Percentiles rank a stretch among this genome's conserved stretches.
Conservation (phyloP, 2,329 filamentous ascomycete species). For the Colletotrichum sp. region DNA sequence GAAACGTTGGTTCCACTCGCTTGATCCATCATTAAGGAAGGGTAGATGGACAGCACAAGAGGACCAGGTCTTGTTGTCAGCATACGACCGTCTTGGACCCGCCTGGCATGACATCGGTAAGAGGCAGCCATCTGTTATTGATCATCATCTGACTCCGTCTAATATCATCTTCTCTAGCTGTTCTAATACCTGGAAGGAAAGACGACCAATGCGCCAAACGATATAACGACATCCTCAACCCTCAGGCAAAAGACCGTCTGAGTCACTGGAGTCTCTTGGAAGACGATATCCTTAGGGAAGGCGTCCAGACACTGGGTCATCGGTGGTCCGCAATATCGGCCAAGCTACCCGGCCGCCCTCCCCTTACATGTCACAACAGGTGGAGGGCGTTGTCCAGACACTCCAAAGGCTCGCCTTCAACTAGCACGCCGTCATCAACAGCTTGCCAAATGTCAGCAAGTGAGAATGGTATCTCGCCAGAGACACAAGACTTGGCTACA, state of each 20-base stretch:
- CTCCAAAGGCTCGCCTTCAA: not conserved
- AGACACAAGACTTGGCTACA: not conserved
- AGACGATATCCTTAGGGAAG: conserved; percentile 27
- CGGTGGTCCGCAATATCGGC: conserved; percentile 32
- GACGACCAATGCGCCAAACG: conserved; percentile 34
- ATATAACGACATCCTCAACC: conserved; percentile 33
- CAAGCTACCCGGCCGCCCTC: conserved; percentile 28
- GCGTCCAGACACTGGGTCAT: conserved; percentile 28
- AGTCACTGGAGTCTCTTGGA: conserved; percentile 30
- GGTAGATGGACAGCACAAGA: conserved; percentile 33
- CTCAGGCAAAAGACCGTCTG: conserved; percentile 28
- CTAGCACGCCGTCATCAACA: not conserved
- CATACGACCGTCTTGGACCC: conserved; percentile 25
- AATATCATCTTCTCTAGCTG: conserved; percentile 23
- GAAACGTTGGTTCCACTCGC: conserved; percentile 34
- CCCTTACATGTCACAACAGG: conserved; percentile 32
- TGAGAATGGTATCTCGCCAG: not conserved
- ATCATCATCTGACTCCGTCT: not conserved
- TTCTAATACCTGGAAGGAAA: conserved; percentile 32
- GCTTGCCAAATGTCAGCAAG: not conserved
- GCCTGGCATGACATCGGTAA: not conserved
- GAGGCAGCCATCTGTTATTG: not conserved
- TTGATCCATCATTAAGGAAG: conserved; percentile 31
- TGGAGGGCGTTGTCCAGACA: conserved; percentile 16
- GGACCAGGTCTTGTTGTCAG: conserved; percentile 31